Conservation (phyloP, 345 rosid genomes). For the Arabidopsis arenosa region DNA sequence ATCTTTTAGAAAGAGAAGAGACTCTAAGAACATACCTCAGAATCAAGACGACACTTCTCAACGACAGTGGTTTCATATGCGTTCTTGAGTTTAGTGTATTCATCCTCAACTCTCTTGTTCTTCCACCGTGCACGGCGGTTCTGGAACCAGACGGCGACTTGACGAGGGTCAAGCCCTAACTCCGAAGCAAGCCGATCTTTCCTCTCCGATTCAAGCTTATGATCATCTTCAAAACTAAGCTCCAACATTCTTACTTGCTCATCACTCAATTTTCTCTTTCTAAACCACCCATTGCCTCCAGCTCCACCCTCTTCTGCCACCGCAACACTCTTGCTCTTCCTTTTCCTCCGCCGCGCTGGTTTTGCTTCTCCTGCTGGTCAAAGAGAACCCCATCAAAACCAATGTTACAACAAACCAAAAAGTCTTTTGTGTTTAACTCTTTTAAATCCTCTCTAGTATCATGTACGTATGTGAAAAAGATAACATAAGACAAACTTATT, state of each 20-base stretch:
- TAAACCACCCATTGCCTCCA: constrained; percentile 37
- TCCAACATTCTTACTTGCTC: constrained; percentile 76
- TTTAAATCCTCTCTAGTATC: background rate
- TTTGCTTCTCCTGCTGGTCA: constrained; percentile 52
- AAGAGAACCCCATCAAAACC: constrained; percentile 26
- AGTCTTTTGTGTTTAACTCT: background rate
- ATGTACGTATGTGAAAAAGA: constrained; percentile 12
- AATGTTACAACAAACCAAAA: background rate
- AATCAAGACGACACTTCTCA: constrained; percentile 77
- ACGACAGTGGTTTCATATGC: constrained; percentile 54
- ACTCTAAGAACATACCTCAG: constrained; percentile 56
- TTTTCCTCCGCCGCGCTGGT: constrained; percentile 50
- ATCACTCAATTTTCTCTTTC: constrained; percentile 72
- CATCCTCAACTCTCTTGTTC: constrained; percentile 88
- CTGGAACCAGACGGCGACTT: constrained; percentile 97
- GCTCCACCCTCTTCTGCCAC: constrained; percentile 37
- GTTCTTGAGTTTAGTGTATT: constrained; percentile 58
- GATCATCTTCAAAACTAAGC: constrained; percentile 66
- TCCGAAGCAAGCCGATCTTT: constrained; percentile 76
- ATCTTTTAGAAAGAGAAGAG: background rate
- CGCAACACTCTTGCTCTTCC: constrained; percentile 56
- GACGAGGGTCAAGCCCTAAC: constrained; percentile 89
- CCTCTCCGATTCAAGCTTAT: constrained; percentile 82
- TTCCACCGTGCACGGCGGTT: constrained; percentile 94
- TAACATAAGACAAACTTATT: constrained; percentile 18